These are phyloP conservation scores for Papiliotrema laurentii DNA, from an alignment of 1,284 basidiomycete species.

Conservation along the genomic window DNA sequence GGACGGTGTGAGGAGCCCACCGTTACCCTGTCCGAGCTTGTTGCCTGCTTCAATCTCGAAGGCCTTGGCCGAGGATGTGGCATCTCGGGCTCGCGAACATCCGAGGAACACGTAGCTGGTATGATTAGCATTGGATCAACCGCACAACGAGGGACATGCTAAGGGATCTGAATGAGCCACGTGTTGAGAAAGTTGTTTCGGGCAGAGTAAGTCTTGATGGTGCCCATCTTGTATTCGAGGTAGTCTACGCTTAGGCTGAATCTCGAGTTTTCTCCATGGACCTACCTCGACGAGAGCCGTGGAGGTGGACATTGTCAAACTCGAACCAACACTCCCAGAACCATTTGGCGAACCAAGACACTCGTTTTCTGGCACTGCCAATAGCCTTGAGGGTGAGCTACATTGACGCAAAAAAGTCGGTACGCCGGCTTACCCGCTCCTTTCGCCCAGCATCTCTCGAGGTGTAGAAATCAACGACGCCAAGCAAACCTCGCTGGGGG, in stretches of 20 bases:
- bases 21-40: conserved; percentile 51
- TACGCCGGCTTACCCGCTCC: conserved; percentile 28
- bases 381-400: conserved; percentile 53
- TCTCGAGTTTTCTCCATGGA: not conserved
- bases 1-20: conserved; percentile 47
- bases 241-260: conserved; percentile 52
- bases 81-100: conserved; percentile 62
- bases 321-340: conserved; percentile 83
- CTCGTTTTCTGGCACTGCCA: conserved; percentile 64
- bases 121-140: conserved; percentile 43
- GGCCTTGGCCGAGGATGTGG: conserved; percentile 58
- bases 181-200: conserved; percentile 68
- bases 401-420: not conserved
- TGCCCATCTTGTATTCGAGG: conserved; percentile 76
- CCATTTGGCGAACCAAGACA: conserved; percentile 68
- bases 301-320: conserved; percentile 69
- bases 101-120: conserved; percentile 71
- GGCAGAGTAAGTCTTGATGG: conserved; percentile 67
- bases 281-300: conserved; percentile 58
- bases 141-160: conserved; percentile 30
- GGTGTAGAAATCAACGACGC: conserved; percentile 77
- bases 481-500: conserved; percentile 61
- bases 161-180: conserved; percentile 61
- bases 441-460: conserved; percentile 60
- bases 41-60: conserved; percentile 71